These are phyloP conservation scores for Didymella arachidicola DNA, from an alignment of 2,329 filamentous ascomycete genomes.

Conservation along the genomic window DNA sequence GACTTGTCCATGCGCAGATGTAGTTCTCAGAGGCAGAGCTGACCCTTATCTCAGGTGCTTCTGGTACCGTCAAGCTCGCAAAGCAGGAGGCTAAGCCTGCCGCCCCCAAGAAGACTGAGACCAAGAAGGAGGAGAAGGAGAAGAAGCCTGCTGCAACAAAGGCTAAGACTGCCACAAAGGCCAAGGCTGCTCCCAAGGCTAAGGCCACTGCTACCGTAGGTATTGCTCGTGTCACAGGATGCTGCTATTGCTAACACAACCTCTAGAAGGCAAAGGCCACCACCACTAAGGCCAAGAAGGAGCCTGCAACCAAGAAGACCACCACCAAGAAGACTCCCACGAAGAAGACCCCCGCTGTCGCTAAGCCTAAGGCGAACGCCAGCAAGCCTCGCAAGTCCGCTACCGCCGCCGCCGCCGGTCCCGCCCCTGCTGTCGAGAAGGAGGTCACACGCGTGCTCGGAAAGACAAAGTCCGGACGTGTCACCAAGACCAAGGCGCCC, in stretches of 20 bases:
- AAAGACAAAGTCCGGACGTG: constrained; percentile 87
- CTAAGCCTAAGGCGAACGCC: constrained; percentile 55
- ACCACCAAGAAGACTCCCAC: constrained; percentile 36
- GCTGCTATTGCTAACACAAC: constrained; percentile 22
- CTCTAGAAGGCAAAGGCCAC: constrained; percentile 40
- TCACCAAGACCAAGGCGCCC: constrained; percentile 72
- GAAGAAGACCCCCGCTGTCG: constrained; percentile 46
- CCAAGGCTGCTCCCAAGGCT: constrained; percentile 28
- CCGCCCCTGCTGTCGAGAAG: constrained; percentile 70
- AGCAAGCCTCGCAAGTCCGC: constrained; percentile 55
- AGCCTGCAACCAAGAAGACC: constrained; percentile 49
- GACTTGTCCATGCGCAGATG: not conserved
- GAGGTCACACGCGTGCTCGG: constrained; percentile 71
- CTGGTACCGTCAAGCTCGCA: constrained; percentile 89
- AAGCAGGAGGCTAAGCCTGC: constrained; percentile 69
- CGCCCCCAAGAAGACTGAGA: constrained; percentile 41
- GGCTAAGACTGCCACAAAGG: constrained; percentile 33
- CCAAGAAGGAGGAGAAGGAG: constrained; percentile 46
- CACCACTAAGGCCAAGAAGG: constrained; percentile 63
- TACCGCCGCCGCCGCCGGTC: constrained; percentile 40
- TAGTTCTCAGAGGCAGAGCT: constrained; percentile 17
- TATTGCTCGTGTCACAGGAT: not conserved
- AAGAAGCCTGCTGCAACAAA: constrained; percentile 44
- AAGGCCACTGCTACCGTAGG: constrained; percentile 41
- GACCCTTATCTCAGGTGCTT: constrained; percentile 67